Conservation (phyloP, 345 rosid genomes). For the Punica granatum region DNA sequence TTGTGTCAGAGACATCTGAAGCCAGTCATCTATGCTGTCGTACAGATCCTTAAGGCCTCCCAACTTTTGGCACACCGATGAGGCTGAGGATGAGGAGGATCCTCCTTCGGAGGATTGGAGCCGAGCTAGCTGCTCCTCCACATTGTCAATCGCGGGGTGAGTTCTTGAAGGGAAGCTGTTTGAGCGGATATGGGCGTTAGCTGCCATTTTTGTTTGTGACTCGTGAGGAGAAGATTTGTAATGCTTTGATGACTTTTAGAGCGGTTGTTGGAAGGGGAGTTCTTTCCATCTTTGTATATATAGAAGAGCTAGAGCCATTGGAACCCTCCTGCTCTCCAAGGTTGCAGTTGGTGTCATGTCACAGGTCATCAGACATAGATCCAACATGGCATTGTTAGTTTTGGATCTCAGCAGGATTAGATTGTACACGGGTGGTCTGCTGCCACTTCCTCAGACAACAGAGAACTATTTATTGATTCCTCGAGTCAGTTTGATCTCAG, state of each 20-base stretch:
- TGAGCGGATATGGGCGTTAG: background rate
- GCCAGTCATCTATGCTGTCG: constrained; percentile 10
- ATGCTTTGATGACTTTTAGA: background rate
- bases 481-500: no score
- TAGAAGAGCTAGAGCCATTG: no score
- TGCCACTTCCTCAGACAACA: no score
- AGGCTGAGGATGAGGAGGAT: constrained; percentile 2
- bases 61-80: constrained; percentile 8
- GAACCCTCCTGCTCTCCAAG: no score
- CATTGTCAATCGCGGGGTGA: background rate
- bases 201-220: constrained; percentile 2
- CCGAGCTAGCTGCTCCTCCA: constrained; percentile 8
- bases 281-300: no score
- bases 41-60: constrained; percentile 11
- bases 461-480: no score
- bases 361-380: no score
- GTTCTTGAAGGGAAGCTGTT: constrained; percentile 8
- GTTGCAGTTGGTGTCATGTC: no score
- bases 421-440: no score
- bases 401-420: background rate
- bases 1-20: constrained; percentile 14
- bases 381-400: background rate
- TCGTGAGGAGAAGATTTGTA: no score
- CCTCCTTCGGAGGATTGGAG: background rate
- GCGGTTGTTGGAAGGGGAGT: no score